Evolutionary conservation across 2,329 filamentous ascomycete species (phyloP), one percentile per base, ranked within the genome.

Genomic region (Berkeleyomyces rouxiae): DNA sequence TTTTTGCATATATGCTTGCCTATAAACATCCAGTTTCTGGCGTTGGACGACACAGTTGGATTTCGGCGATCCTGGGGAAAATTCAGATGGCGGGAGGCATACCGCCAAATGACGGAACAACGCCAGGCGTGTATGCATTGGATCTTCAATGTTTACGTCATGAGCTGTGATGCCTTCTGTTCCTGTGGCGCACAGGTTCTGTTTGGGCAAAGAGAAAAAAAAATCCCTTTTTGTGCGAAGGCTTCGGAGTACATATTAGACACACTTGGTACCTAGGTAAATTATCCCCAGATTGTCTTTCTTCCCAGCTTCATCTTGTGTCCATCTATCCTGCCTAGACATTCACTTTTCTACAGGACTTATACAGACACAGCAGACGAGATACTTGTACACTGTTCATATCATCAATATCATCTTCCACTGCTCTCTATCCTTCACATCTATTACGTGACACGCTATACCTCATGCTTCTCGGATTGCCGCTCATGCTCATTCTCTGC

Each of bases 401-500:
- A 33, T 4, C 36, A n/a, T 6, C 33, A 23, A 11, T 36, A n/a
- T 31, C 23, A 44, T 47, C 58, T 47, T 11, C 33, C 43, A n/a
- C 31, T 23, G 36, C 33, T 60, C 44, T n/a, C 33, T 37, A 16
- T 37, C 16, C 42, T 11, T n/a, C 36, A 23, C 36, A n/a, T 33
- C 36, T 31, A 4, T 9, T 11, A 39, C 33, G 58, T 60, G 43
- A 46, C 36, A 23, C 47, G 36, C 16, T 39, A 13, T 58, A 36
- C 60, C 60, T 40, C 13, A 63, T 63, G 61, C 51, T 39, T 59
- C 11, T n/a, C 46, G 44, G 58, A 51, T 37, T 63, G 9, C 37
- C 51, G 31, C 39, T 63, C 7, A 51, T 63, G 43, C 23, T 63
- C 40, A 59, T 63, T 42, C 61, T 59, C 9, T 63, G 55, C 33